Conservation (phyloP, 2,329 filamentous ascomycete genomes). For the Elsinoe perseae region DNA sequence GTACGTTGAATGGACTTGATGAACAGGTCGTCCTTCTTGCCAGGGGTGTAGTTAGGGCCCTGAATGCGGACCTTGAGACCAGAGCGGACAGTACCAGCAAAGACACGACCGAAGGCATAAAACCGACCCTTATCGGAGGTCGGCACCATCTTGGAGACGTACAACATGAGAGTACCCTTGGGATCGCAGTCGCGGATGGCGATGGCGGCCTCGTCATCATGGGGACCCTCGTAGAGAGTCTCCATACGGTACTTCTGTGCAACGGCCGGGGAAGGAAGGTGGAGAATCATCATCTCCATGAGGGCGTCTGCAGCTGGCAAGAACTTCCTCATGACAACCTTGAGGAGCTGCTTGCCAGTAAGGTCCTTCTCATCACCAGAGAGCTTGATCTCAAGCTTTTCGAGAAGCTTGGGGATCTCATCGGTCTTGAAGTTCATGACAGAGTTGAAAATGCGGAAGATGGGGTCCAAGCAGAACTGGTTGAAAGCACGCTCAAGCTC, state of each 20-base stretch:
- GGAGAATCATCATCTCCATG: slow-evolving; percentile 99
- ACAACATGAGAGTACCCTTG: slow-evolving; percentile 98
- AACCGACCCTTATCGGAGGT: slow-evolving; percentile 99
- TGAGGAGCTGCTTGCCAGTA: slow-evolving; percentile 96
- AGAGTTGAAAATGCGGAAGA: slow-evolving; percentile 95
- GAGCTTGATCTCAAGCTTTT: slow-evolving; percentile 96
- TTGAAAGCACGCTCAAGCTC: slow-evolving; percentile 96
- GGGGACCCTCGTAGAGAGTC: slow-evolving; percentile 96
- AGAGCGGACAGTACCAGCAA: slow-evolving; percentile 94
- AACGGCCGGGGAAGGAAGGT: slow-evolving; percentile 90
- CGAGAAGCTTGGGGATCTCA: slow-evolving; percentile 70
- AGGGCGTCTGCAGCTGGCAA: slow-evolving; percentile 95
- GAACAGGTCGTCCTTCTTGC: slow-evolving; percentile 98
- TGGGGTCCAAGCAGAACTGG: slow-evolving; percentile 98
- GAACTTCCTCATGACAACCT: slow-evolving; percentile 98
- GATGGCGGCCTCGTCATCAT: slow-evolving; percentile 85
- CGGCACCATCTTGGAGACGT: slow-evolving; percentile 99
- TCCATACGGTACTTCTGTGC: slow-evolving; percentile 97
- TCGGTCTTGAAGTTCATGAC: slow-evolving; percentile 99
- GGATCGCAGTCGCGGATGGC: slow-evolving; percentile 98
- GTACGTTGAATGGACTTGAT: slow-evolving; percentile 99
- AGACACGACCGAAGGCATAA: slow-evolving; percentile 99
- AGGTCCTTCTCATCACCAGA: slow-evolving; percentile 76
- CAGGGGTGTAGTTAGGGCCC: slow-evolving; percentile 95
- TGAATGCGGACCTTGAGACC: slow-evolving; percentile 99